These are phyloP conservation scores for Scheffersomyces quercinus DNA, from an alignment of 1,139 yeast species.

Conservation along the genomic window DNA sequence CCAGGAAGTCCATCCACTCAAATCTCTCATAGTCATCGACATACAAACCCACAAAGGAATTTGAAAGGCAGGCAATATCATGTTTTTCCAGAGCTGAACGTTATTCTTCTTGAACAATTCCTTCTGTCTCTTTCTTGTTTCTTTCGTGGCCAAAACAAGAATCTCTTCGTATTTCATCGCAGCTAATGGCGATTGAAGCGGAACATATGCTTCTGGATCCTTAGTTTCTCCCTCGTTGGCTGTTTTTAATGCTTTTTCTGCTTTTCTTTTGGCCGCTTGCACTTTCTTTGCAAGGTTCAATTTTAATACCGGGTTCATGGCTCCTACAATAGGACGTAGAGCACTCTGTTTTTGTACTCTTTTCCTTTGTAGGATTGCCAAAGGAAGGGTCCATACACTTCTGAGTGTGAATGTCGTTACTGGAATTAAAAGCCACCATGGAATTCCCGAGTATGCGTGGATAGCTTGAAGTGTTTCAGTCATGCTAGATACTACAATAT, in stretches of 20 bases:
- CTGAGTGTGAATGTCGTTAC: slow-evolving; percentile 67
- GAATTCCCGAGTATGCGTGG: slow-evolving; percentile 60
- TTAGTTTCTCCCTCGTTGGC: slow-evolving; percentile 4
- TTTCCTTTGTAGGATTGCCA: slow-evolving; percentile 70
- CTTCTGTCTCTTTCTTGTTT: slow-evolving; percentile 73
- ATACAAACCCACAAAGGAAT: slow-evolving; percentile 86
- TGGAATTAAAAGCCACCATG: slow-evolving; percentile 88
- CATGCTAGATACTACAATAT: slow-evolving; percentile 28
- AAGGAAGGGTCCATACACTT: slow-evolving; percentile 68
- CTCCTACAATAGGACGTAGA: slow-evolving; percentile 66
- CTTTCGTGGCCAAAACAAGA: slow-evolving; percentile 69
- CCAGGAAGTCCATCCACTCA: slow-evolving; percentile 72
- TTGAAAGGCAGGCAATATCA: slow-evolving; percentile 73
- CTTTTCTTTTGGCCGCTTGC: slow-evolving; percentile 35
- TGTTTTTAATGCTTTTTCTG: slow-evolving; percentile 13
- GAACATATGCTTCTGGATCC: slow-evolving; percentile 10
- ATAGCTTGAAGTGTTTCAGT: slow-evolving; percentile 47
- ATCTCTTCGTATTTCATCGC: slow-evolving; percentile 77
- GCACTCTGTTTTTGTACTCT: slow-evolving; percentile 71
- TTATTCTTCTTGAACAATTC: slow-evolving; percentile 60
- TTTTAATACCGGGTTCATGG: slow-evolving; percentile 74
- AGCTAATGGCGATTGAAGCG: slow-evolving; percentile 33
- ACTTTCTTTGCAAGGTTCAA: slow-evolving; percentile 67
- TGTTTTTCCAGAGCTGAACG: slow-evolving; percentile 81
- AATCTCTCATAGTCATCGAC: slow-evolving; percentile 72